Conservation (phyloP, 1,139 yeast genomes). For the Suhomyces maxii region DNA sequence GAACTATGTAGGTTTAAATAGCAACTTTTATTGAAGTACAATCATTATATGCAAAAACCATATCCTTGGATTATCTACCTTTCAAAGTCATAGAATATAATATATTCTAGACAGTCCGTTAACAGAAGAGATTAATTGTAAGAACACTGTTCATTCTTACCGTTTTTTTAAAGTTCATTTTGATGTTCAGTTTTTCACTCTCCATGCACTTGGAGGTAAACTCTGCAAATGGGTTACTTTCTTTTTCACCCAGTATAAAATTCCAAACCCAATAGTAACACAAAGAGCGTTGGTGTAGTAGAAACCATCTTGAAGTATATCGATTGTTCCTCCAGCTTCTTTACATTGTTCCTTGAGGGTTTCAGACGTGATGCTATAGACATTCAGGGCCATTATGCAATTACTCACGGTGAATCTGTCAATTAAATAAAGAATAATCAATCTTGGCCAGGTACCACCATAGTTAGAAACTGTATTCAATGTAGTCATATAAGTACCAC, state of each 20-base stretch:
- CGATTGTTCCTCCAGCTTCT: constrained; percentile 56
- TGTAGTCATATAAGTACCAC: constrained; percentile 98
- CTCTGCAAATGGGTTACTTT: constrained; percentile 60
- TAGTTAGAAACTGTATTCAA: constrained; percentile 86
- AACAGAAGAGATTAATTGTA: no score
- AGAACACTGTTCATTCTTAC: no score
- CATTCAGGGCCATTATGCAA: constrained; percentile 36
- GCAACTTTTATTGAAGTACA: neutral
- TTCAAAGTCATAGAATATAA: no score
- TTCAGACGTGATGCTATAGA: constrained; percentile 15
- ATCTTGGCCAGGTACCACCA: constrained; percentile 98
- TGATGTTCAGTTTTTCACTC: constrained; percentile 34
- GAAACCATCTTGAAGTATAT: constrained; percentile 73
- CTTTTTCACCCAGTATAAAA: constrained; percentile 69
- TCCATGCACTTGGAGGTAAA: constrained; percentile 69
- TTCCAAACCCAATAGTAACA: constrained; percentile 60
- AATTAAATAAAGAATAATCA: constrained; percentile 73
- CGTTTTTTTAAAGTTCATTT: no score
- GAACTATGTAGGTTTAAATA: neutral
- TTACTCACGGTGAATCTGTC: constrained; percentile 70
- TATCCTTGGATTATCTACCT: no score
- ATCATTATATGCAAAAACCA: no score
- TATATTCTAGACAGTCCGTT: no score
- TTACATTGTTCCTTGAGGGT: constrained; percentile 48
- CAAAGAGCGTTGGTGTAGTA: constrained; percentile 75